Evolutionary conservation across 305 asterid species (phyloP), one percentile per base, ranked within the genome.

Genomic region (Fraxinus baroniana): DNA sequence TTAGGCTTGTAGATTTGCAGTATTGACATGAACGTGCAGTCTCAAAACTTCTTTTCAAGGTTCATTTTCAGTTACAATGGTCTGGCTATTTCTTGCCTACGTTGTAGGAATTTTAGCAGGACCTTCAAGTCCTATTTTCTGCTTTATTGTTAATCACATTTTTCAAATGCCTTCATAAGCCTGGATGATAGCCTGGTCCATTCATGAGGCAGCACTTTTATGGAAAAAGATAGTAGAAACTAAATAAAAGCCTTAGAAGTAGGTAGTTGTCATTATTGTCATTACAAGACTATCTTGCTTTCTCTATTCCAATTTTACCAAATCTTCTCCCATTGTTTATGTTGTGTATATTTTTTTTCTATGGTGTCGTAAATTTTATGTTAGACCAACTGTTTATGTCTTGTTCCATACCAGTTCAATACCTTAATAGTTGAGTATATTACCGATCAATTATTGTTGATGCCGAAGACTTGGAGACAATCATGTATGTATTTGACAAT

Each of bases 261-360:
- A 20, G 36, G 18, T 12, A 66, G 73, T 26, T 64, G 26, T 18
- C 68, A 57, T 18, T 57, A 60, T 60, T 60, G 30, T 7, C 13
- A 57, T 18, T 57, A 57, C 68, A 57, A 57, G 12, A 57, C 73
- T 66, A 66, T 68, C 74, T 13, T 68, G 39, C 35, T 4, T 28
- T 26, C 37, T 68, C 74, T 68, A 30, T 68, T 68, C 36, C 17
- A 26, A 28, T 28, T 68, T 68, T 68, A 28, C 36, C 74, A 28
- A 28, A 68, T 68, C 37, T 68, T 26, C 74, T 68, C 18, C 74
- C 74, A 68, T 68, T 68, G 33, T 68, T 68, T 68, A 68, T 68
- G 74, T 28, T 28, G 37, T 32, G 33, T 28, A 26, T 68, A 15
- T 10, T 28, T 68, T 66, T 68, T 15, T 44, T 44, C 55, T 68